Percentiles rank a stretch among this genome's conserved stretches.
phyloP scores from a whole-genome alignment of 805 yeast species.

The Schwanniomyces occidentalis region DNA sequence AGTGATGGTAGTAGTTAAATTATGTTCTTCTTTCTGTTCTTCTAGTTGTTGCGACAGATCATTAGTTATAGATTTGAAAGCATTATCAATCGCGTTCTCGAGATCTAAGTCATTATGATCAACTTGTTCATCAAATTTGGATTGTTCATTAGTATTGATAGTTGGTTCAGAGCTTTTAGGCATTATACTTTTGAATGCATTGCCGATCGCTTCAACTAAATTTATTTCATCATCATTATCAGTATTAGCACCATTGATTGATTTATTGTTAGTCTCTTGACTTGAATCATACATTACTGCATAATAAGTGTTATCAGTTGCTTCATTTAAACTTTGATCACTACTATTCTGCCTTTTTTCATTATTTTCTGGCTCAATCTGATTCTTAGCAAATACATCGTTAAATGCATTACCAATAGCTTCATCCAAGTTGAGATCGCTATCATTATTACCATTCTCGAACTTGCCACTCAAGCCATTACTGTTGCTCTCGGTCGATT shows the following conservation, averaged over 20 bases:
- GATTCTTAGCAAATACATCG: constrained; percentile 1
- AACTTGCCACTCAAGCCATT: background rate
- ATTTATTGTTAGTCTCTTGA: background rate
- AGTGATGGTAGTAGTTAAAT: background rate
- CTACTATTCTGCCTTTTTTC: background rate
- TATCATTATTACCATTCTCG: constrained; percentile 11
- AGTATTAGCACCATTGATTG: constrained; percentile 1
- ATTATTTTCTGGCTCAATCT: background rate
- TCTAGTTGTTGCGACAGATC: too few relatives aligned
- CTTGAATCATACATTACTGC: background rate
- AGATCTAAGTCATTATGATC: constrained; percentile 24
- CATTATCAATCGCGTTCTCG: constrained; percentile 41
- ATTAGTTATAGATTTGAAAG: constrained; percentile 23
- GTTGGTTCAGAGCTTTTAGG: background rate
- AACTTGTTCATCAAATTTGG: constrained; percentile 1
- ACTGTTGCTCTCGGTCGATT: background rate
- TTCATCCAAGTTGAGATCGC: constrained; percentile 12
- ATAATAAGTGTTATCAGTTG: background rate
- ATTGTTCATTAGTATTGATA: background rate
- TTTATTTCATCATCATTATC: constrained; percentile 11
- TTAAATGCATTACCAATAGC: constrained; percentile 23
- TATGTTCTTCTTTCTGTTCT: background rate
- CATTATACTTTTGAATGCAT: constrained; percentile 13
- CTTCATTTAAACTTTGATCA: background rate
- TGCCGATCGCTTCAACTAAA: constrained; percentile 18